These are phyloP conservation scores for Dalbergia cochinchinensis DNA, from an alignment of 306 rosid species.

Conservation along the genomic window DNA sequence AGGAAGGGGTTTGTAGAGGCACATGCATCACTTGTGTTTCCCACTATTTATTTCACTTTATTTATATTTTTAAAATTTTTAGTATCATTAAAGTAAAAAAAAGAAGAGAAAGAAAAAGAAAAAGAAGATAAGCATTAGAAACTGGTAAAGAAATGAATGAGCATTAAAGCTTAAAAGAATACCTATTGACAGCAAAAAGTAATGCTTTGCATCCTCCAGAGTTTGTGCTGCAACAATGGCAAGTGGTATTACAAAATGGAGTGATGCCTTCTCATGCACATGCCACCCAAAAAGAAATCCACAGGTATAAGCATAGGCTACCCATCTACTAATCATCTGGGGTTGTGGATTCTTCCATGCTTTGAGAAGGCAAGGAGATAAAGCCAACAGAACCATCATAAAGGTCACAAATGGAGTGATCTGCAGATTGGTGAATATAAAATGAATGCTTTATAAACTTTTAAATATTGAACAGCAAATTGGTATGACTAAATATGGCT, in stretches of 20 bases:
- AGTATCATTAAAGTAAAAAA: background rate
- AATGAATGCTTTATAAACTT: constrained; percentile 32
- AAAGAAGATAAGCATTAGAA: constrained; percentile 1
- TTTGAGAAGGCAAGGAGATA: constrained; percentile 88
- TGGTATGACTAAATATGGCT: constrained; percentile 7
- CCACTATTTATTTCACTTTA: constrained; percentile 8
- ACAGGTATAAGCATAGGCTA: constrained; percentile 89
- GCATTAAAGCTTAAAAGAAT: constrained; percentile 37
- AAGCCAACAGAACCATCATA: constrained; percentile 75
- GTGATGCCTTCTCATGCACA: constrained; percentile 96
- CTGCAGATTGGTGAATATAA: constrained; percentile 59
- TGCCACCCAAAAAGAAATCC: constrained; percentile 99
- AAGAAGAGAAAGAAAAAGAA: background rate
- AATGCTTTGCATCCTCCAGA: constrained; percentile 81
- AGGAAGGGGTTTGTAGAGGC: background rate
- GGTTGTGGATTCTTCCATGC: constrained; percentile 90
- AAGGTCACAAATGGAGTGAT: constrained; percentile 77
- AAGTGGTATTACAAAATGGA: constrained; percentile 91
- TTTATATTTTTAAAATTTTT: background rate
- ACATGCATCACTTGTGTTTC: constrained; percentile 8
- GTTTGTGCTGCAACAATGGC: constrained; percentile 72
- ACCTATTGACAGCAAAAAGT: constrained; percentile 82
- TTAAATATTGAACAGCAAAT: constrained; percentile 18
- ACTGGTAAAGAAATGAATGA: constrained; percentile 34
- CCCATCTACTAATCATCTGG: constrained; percentile 76